Evolutionary conservation across 2,329 filamentous ascomycete genomes (phyloP), one percentile per base, ranked within the genome.

Genomic region (Penicillium digitatum): DNA sequence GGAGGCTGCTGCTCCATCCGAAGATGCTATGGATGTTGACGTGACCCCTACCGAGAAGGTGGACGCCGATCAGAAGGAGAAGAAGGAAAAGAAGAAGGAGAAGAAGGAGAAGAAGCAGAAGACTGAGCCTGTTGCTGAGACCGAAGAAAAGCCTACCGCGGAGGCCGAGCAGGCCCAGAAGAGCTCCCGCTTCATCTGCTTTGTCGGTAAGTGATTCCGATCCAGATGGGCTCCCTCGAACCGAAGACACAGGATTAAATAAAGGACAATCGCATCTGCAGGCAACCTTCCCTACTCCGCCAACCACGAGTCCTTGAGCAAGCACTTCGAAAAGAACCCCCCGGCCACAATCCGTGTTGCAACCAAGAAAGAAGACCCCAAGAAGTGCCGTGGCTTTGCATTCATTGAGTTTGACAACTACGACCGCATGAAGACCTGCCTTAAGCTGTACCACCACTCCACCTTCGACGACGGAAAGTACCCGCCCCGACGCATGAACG

Each of bases 231-330:
- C 2, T 18, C 29, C 32, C 26, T 20, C 24, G n/a, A 43, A 10
- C 27, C 12, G 26, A 46, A 29, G 38, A 20, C 16, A 26, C 31
- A 4, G 16, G 16, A 32, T 32, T 39, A 26, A 44, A 24, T 12
- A 20, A 50, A 31, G 31, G 20, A 47, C 35, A 12, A 34, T 20
- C 59, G 14, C 24, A 34, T 24, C 14, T 56, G 18, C 63, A 82
- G 90, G 93, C 71, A 96, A 96, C 76, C 87, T 97, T 6, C 93
- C 93, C 47, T 96, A 85, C 82, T 86, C 81, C 58, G 89, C 90
- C 38, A 96, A 87, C 4, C 80, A 81, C 48, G 82, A 82, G 47
- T 80, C 84, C 39, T 82, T 97, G 58, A 76, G 77, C 54, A 79
- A 82, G 55, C 92, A 96, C 78, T 96, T 96, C 72, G 81, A 85